Percentiles rank a stretch among this genome's conserved stretches.
phyloP scores from a whole-genome alignment of 2,329 filamentous ascomycete species.

The Alternaria ethzedia region DNA sequence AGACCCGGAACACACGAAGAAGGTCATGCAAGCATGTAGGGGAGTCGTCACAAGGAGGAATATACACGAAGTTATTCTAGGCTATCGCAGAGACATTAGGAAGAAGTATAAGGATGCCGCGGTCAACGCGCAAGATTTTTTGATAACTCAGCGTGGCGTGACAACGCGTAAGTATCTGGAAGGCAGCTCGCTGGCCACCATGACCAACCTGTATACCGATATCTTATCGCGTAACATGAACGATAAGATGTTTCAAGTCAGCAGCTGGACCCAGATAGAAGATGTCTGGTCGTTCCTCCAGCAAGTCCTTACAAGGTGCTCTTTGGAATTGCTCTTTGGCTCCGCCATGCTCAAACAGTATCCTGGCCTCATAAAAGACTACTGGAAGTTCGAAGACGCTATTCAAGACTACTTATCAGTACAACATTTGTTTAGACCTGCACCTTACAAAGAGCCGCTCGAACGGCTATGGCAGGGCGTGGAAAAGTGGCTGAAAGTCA shows the following conservation, averaged over 20 bases:
- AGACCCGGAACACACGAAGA: constrained; percentile 28
- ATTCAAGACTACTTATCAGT: constrained; percentile 16
- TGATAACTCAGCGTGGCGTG: not conserved
- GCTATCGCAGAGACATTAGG: constrained; percentile 9
- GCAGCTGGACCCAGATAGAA: constrained; percentile 39
- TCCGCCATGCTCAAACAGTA: constrained; percentile 32
- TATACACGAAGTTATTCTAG: constrained; percentile 23
- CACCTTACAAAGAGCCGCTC: constrained; percentile 18
- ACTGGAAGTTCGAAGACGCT: constrained; percentile 31
- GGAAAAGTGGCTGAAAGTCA: constrained; percentile 28
- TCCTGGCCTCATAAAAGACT: constrained; percentile 33
- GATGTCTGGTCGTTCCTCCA: constrained; percentile 41
- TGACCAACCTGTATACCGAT: constrained; percentile 26
- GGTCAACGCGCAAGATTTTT: not conserved
- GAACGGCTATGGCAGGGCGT: constrained; percentile 29
- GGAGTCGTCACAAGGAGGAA: constrained; percentile 3
- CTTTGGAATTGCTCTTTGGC: constrained; percentile 33
- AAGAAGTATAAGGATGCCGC: constrained; percentile 8
- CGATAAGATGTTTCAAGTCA: constrained; percentile 39
- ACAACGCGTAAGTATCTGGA: constrained; percentile 22
- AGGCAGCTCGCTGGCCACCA: constrained; percentile 13
- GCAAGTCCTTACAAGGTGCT: constrained; percentile 34
- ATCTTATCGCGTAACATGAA: constrained; percentile 31
- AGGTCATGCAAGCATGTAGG: constrained; percentile 18
- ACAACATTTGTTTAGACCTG: no score